These are phyloP conservation scores for Tylopilus orsonianus DNA, from an alignment of 1,284 basidiomycete genomes.

Conservation along the genomic window DNA sequence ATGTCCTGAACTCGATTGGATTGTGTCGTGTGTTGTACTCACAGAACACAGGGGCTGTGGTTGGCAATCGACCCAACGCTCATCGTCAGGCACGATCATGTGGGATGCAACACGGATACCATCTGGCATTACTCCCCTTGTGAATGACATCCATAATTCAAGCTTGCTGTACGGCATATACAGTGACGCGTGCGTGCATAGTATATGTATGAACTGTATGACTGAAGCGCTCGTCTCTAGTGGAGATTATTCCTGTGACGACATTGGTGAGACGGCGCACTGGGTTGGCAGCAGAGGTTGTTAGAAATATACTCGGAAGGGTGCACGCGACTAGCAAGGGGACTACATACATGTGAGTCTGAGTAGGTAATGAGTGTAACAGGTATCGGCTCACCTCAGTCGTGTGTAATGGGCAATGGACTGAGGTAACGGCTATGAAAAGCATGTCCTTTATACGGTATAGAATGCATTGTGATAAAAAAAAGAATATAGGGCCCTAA, in stretches of 20 bases:
- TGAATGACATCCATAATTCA: slow-evolving; percentile 7
- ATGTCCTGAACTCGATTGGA: not conserved
- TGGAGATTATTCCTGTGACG: slow-evolving; percentile 12
- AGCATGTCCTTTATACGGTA: too few relatives aligned
- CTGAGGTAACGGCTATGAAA: too few relatives aligned
- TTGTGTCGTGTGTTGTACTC: not conserved
- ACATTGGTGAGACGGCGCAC: not conserved
- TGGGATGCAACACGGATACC: slow-evolving; percentile 11
- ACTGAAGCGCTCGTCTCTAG: not conserved
- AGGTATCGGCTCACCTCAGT: too few relatives aligned
- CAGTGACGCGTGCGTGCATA: slow-evolving; percentile 13
- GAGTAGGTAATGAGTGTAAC: too few relatives aligned
- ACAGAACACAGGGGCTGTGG: slow-evolving; percentile 12
- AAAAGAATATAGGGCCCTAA: too few relatives aligned
- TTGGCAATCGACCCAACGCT: slow-evolving; percentile 9
- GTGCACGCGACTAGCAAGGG: too few relatives aligned
- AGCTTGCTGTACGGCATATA: slow-evolving; percentile 11
- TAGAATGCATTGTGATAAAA: too few relatives aligned
- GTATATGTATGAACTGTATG: not conserved
- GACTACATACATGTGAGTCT: too few relatives aligned
- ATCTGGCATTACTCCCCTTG: slow-evolving; percentile 13
- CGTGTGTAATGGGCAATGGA: too few relatives aligned
- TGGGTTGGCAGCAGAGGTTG: slow-evolving; percentile 10
- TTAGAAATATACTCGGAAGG: too few relatives aligned
- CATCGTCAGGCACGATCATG: slow-evolving; percentile 3